Conservation (phyloP, 495 filamentous ascomycete genomes). For the Hyaloscypha hepaticicola region DNA sequence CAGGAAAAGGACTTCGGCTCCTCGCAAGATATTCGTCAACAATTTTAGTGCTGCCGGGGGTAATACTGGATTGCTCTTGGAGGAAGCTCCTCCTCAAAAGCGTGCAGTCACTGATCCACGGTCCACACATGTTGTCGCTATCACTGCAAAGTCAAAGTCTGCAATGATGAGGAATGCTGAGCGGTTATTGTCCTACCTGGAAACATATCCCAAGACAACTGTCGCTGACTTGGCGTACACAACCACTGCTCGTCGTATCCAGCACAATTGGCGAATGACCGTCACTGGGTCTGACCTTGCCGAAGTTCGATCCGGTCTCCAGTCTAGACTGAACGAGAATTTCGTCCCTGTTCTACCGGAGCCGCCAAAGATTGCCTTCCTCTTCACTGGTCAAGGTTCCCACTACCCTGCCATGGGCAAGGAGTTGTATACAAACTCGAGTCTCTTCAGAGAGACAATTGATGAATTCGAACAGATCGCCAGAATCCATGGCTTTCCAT, state of each 20-base stretch:
- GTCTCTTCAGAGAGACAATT: slow-evolving; percentile 68
- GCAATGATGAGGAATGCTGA: slow-evolving; percentile 54
- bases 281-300: slow-evolving; percentile 53
- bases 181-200: slow-evolving; percentile 51
- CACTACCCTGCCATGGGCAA: slow-evolving; percentile 68
- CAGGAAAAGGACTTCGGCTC: slow-evolving; percentile 57
- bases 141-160: slow-evolving; percentile 59
- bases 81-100: slow-evolving; percentile 48
- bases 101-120: slow-evolving; percentile 45
- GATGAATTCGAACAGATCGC: slow-evolving; percentile 68
- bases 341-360: slow-evolving; percentile 41
- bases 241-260: slow-evolving; percentile 80
- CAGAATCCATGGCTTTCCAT: slow-evolving; percentile 66
- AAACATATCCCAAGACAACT: slow-evolving; percentile 48
- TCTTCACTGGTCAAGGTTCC: slow-evolving; percentile 71
- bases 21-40: slow-evolving; percentile 63
- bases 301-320: slow-evolving; percentile 43
- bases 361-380: slow-evolving; percentile 54
- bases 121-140: slow-evolving; percentile 50
- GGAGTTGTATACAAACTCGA: slow-evolving; percentile 63
- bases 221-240: slow-evolving; percentile 70
- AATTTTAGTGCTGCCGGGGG: slow-evolving; percentile 71
- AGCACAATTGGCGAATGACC: slow-evolving; percentile 71
- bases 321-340: slow-evolving; percentile 44
- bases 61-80: slow-evolving; percentile 62